Conservation (phyloP, 192 early-diverging fungal species). For the Coemansia reversa region DNA sequence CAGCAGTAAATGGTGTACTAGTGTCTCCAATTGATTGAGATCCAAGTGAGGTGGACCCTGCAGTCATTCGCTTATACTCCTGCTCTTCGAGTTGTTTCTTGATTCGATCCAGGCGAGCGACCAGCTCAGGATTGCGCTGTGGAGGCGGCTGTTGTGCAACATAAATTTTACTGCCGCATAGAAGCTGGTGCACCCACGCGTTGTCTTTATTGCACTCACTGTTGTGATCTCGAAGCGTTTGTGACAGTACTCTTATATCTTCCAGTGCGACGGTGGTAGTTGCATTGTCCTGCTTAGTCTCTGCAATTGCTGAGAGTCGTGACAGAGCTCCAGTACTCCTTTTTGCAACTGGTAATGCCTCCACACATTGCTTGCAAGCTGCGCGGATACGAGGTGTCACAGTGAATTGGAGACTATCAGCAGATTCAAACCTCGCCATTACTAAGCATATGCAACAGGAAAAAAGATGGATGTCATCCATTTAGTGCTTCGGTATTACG, state of each 20-base stretch:
- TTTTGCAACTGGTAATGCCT: not conserved
- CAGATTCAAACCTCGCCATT: slow-evolving; percentile 2
- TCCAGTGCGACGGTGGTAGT: slow-evolving; percentile 16
- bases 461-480: not conserved
- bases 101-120: slow-evolving; percentile 37
- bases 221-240: slow-evolving; percentile 5
- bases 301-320: not conserved
- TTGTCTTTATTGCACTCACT: not conserved
- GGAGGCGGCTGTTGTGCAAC: slow-evolving; percentile 17
- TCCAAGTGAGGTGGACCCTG: slow-evolving; percentile 5
- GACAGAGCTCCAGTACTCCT: not conserved
- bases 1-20: slow-evolving; percentile 15
- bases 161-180: slow-evolving; percentile 36
- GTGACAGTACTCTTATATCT: slow-evolving; percentile 25
- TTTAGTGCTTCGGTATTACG: not conserved
- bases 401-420: slow-evolving; percentile 7
- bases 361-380: slow-evolving; percentile 20
- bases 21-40: not conserved
- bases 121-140: slow-evolving; percentile 43
- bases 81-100: slow-evolving; percentile 39
- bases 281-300: not conserved
- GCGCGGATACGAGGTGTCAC: slow-evolving; percentile 25
- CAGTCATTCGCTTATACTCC: slow-evolving; percentile 43
- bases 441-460: not conserved
- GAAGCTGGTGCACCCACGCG: slow-evolving; percentile 36